A percentile compares a stretch with the other conserved stretches of the same genome.
phyloP scores from a whole-genome alignment of 2,329 filamentous ascomycete species.

The Diaporthe eres region DNA sequence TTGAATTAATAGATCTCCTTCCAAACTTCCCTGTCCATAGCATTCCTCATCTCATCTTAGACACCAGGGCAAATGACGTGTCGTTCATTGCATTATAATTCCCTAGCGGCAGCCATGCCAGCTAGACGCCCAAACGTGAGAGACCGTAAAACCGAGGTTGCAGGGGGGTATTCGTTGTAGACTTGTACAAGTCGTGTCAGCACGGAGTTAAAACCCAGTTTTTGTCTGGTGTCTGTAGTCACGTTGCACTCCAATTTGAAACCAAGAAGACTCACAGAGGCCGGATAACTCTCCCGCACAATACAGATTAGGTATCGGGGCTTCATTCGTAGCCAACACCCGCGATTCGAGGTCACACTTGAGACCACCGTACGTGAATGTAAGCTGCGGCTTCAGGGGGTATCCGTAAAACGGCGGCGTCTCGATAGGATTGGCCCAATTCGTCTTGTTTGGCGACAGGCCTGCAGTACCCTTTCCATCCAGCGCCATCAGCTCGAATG shows the following conservation, averaged over 20 bases:
- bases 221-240: no score
- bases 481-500: constrained; percentile 11
- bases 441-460: constrained; percentile 13
- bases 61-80: background rate
- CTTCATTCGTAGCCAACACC: constrained; percentile 13
- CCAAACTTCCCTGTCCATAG: background rate
- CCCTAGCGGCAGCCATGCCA: constrained; percentile 4
- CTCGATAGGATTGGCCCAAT: constrained; percentile 13
- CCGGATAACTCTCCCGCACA: constrained; percentile 25
- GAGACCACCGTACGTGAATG: constrained; percentile 28
- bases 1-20: no score
- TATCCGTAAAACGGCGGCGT: constrained; percentile 9
- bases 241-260: background rate
- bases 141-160: constrained; percentile 11
- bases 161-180: constrained; percentile 26
- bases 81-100: background rate
- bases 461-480: constrained; percentile 20
- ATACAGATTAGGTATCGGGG: constrained; percentile 6
- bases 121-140: constrained; percentile 24
- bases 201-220: background rate
- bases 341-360: constrained; percentile 29
- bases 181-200: background rate
- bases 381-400: constrained; percentile 16
- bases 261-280: background rate
- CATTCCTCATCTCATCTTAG: background rate